These are phyloP conservation scores for Xylaria castorea DNA, from an alignment of 495 filamentous ascomycete genomes.

Conservation along the genomic window DNA sequence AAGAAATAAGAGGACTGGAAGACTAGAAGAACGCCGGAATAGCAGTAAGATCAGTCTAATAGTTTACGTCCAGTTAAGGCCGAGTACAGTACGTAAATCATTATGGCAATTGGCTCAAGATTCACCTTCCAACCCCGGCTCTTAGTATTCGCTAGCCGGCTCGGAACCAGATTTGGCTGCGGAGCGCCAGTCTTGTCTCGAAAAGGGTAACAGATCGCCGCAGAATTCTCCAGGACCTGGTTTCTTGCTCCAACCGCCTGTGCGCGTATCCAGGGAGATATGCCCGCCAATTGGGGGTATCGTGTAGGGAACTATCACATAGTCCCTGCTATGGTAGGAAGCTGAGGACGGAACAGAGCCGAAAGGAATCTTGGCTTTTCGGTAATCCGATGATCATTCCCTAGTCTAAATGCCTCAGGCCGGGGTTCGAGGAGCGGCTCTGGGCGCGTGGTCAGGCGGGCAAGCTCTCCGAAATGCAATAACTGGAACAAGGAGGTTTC, in stretches of 20 bases:
- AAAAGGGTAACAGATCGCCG: conserved; percentile 20
- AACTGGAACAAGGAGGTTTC: neutral
- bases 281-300: neutral
- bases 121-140: conserved; percentile 6
- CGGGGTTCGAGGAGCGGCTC: neutral
- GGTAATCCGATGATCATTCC: conserved; percentile 2
- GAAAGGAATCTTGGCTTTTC: neutral
- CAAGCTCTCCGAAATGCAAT: conserved; percentile 13
- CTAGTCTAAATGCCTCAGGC: neutral
- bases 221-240: neutral
- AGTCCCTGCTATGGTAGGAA: neutral
- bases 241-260: neutral
- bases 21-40: neutral
- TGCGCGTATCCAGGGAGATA: neutral
- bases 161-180: conserved; percentile 1
- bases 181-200: neutral
- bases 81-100: neutral
- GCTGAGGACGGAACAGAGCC: neutral
- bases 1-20: neutral
- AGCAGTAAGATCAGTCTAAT: neutral
- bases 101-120: neutral
- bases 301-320: neutral
- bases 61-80: neutral
- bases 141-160: neutral
- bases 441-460: neutral